A percentile compares a stretch with the other conserved stretches of the same genome.
phyloP scores from a whole-genome alignment of 2,329 filamentous ascomycete genomes.

The Monosporascus sp. region DNA sequence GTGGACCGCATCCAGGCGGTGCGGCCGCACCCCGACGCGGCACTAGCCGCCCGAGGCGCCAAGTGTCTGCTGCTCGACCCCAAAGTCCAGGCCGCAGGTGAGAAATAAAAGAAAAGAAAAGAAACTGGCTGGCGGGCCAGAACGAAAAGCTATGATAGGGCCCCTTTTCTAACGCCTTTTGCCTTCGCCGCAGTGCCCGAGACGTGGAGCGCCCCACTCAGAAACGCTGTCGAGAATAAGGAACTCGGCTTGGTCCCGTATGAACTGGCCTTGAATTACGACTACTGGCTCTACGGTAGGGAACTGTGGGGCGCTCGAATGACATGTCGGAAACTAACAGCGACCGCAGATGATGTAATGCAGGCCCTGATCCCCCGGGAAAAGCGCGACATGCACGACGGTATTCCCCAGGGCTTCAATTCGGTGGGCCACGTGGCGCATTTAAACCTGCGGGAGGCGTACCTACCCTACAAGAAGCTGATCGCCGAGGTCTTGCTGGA shows the following conservation, averaged over 20 bases:
- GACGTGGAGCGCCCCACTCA: conserved; percentile 71
- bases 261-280: conserved; percentile 71
- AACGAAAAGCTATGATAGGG: not conserved
- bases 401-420: conserved; percentile 80
- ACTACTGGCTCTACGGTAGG: conserved; percentile 78
- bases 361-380: conserved; percentile 74
- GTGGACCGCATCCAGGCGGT: conserved; percentile 61
- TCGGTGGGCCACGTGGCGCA: conserved; percentile 90
- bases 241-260: conserved; percentile 71
- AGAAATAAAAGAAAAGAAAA: conserved; percentile 8
- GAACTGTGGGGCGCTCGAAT: not conserved
- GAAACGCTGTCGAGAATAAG: conserved; percentile 61
- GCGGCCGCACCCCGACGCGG: conserved; percentile 53
- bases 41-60: conserved; percentile 47
- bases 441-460: conserved; percentile 79
- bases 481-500: conserved; percentile 83
- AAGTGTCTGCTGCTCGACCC: conserved; percentile 59
- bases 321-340: too few relatives aligned
- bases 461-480: conserved; percentile 77
- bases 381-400: conserved; percentile 63
- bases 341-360: conserved; percentile 68
- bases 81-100: conserved; percentile 49
- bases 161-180: conserved; percentile 1
- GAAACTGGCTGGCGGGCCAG: not conserved
- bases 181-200: conserved; percentile 45